Evolutionary conservation across 208 protist species (phyloP).

Genomic region (Trypanosoma avium): DNA sequence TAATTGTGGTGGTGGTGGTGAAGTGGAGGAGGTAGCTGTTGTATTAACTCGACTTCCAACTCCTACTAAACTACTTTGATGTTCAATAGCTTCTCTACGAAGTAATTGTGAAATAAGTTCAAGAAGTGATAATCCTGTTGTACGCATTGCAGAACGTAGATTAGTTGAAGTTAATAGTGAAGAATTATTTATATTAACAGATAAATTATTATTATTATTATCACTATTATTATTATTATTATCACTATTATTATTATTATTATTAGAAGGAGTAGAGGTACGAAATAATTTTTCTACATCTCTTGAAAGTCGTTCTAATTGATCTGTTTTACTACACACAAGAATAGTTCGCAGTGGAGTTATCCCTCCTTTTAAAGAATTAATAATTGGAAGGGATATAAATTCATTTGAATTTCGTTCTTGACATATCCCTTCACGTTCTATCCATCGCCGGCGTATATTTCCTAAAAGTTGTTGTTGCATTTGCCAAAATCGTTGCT

Average conservation of each 20-base stretch:
- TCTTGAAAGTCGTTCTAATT: conserved; percentile 46
- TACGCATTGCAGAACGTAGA: conserved; percentile 35
- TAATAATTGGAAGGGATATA: conserved; percentile 16
- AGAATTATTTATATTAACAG: not conserved
- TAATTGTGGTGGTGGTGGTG: not conserved
- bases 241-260: not conserved
- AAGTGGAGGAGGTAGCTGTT: conserved; percentile 23
- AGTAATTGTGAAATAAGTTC: conserved; percentile 68
- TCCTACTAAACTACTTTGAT: conserved; percentile 52
- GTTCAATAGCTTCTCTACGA: conserved; percentile 67
- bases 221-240: not conserved
- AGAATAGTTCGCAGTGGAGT: conserved; percentile 59
- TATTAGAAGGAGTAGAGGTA: conserved; percentile 3
- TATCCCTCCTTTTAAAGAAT: conserved; percentile 30
- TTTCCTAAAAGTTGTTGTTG: conserved; percentile 42
- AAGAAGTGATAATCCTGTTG: conserved; percentile 45
- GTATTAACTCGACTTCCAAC: conserved; percentile 65
- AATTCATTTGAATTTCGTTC: conserved; percentile 2
- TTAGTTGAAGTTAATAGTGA: not conserved
- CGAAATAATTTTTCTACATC: conserved; percentile 36
- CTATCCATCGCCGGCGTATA: conserved; percentile 24
- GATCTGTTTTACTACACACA: conserved; percentile 74
- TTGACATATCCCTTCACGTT: conserved; percentile 11
- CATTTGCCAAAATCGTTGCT: conserved; percentile 56
- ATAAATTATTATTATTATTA: no score